These are phyloP conservation scores for Coelastrella sp. DNA, from an alignment of 139 green algal genomes.

Conservation along the genomic window DNA sequence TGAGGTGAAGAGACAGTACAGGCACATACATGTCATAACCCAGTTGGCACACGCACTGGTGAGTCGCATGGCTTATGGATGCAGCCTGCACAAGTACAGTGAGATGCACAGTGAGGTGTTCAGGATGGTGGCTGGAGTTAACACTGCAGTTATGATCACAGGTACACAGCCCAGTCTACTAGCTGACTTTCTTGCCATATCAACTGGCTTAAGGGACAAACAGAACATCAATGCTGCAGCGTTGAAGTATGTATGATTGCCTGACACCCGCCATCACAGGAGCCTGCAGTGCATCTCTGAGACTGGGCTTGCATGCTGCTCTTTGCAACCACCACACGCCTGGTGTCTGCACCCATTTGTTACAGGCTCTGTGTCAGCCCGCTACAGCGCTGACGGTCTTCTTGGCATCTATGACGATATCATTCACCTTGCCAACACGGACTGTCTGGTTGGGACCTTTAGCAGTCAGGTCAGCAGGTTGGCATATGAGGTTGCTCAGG, in stretches of 20 bases:
- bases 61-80: not conserved
- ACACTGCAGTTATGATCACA: too few species aligned
- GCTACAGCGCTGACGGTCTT: constrained; percentile 16
- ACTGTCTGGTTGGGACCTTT: constrained; percentile 41
- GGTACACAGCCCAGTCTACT: too few species aligned
- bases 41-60: not conserved
- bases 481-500: constrained; percentile 18
- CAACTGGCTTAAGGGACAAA: too few species aligned
- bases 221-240: too few species aligned
- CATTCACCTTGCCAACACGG: constrained; percentile 29
- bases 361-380: not conserved
- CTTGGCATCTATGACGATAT: constrained; percentile 37
- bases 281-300: not conserved
- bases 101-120: too few species aligned
- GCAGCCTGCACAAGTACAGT: not conserved
- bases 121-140: not conserved
- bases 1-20: constrained; percentile 16
- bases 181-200: too few species aligned
- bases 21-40: constrained; percentile 43
- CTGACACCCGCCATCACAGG: not conserved
- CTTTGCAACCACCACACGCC: not conserved
- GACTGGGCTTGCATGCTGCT: not conserved
- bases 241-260: not conserved
- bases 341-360: not conserved
- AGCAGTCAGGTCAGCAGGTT: constrained; percentile 39